Evolutionary conservation across 305 asterid genomes (phyloP).

Genomic region (Plantago coronopus): DNA sequence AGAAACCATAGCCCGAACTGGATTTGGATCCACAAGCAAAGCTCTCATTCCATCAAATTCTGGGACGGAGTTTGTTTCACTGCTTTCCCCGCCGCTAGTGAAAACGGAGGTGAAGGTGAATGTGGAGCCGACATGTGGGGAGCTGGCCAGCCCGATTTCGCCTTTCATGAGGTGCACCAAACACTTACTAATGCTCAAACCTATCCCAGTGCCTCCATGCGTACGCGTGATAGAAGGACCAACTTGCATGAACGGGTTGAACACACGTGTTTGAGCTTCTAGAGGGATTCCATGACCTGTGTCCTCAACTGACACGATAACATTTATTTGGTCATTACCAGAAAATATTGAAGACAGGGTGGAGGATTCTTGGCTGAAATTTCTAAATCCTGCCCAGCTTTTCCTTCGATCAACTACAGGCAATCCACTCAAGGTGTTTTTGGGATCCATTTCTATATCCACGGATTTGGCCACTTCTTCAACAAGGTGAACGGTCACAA

Average conservation of each 20-base stretch:
- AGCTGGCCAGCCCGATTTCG: constrained; percentile 82
- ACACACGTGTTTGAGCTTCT: constrained; percentile 78
- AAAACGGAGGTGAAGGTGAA: constrained; percentile 87
- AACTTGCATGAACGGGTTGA: constrained; percentile 93
- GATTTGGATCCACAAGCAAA: constrained; percentile 70
- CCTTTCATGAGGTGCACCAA: constrained; percentile 97
- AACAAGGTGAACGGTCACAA: constrained; percentile 73
- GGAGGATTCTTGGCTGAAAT: constrained; percentile 50
- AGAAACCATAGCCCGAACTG: constrained; percentile 66
- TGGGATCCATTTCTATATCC: constrained; percentile 34
- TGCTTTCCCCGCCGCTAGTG: constrained; percentile 32
- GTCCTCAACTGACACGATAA: constrained; percentile 91
- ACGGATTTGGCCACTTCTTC: constrained; percentile 56
- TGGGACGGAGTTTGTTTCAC: constrained; percentile 28
- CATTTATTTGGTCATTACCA: constrained; percentile 42
- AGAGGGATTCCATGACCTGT: constrained; percentile 87
- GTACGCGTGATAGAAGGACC: constrained; percentile 89
- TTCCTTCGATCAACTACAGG: constrained; percentile 63
- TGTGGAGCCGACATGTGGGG: constrained; percentile 75
- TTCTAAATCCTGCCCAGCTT: constrained; percentile 64
- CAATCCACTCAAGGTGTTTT: constrained; percentile 67
- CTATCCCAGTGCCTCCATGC: constrained; percentile 97
- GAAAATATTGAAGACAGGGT: constrained; percentile 30
- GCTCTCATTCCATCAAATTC: constrained; percentile 77
- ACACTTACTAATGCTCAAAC: constrained; percentile 93